Evolutionary conservation across 2,329 filamentous ascomycete species (phyloP).

Genomic region (Dothistroma septosporum): DNA sequence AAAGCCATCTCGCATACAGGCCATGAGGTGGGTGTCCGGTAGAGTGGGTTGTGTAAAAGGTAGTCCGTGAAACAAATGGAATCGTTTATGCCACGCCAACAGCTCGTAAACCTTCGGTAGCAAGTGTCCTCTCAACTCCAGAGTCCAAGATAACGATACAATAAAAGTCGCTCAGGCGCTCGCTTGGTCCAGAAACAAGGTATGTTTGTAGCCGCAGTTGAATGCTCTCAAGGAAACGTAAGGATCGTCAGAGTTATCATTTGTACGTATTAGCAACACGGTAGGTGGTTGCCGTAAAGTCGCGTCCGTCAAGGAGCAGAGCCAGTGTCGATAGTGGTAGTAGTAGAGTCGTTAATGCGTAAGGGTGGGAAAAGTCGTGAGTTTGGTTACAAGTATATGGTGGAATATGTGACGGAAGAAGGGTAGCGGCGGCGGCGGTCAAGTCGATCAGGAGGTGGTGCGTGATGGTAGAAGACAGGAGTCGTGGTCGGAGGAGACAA

Average conservation of each 20-base stretch:
- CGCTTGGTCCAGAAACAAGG: constrained; percentile 23
- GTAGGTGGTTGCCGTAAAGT: constrained; percentile 11
- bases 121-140: constrained; percentile 19
- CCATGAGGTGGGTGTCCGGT: constrained; percentile 52
- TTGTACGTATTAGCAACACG: constrained; percentile 20
- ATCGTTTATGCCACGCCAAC: constrained; percentile 19
- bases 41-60: constrained; percentile 6
- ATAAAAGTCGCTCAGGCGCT: constrained; percentile 16
- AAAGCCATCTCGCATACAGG: constrained; percentile 83
- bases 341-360: constrained; percentile 16
- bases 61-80: constrained; percentile 19
- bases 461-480: constrained; percentile 3
- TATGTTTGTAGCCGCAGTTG: constrained; percentile 10
- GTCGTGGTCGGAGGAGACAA: not conserved
- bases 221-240: constrained; percentile 32
- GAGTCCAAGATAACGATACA: constrained; percentile 23
- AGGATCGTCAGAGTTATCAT: constrained; percentile 29
- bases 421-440: constrained; percentile 7
- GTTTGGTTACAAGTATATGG: constrained; percentile 19
- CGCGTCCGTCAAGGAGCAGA: constrained; percentile 27
- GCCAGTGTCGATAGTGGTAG: constrained; percentile 3
- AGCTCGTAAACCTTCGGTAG: constrained; percentile 20
- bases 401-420: constrained; percentile 22
- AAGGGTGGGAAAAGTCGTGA: constrained; percentile 9
- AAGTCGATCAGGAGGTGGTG: constrained; percentile 7